These are phyloP conservation scores for Dactylellina leptospora DNA, from an alignment of 2,329 filamentous ascomycete genomes.

Conservation along the genomic window DNA sequence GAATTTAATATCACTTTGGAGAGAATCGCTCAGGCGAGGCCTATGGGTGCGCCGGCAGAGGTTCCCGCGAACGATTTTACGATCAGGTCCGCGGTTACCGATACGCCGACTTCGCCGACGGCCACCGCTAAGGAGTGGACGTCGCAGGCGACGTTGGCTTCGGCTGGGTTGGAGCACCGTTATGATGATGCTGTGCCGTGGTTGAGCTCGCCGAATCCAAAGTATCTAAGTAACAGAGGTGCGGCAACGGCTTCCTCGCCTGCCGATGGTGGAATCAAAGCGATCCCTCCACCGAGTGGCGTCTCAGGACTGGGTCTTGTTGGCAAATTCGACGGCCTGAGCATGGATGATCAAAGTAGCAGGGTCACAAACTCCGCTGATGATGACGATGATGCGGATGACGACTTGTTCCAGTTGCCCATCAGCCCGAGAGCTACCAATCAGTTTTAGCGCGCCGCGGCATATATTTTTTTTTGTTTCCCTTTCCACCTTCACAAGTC, in stretches of 20 bases:
- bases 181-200: conserved; percentile 47
- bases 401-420: conserved; percentile 45
- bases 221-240: conserved; percentile 31
- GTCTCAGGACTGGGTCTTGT: conserved; percentile 24
- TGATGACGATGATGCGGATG: conserved; percentile 36
- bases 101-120: conserved; percentile 42
- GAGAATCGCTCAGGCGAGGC: conserved; percentile 37
- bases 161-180: conserved; percentile 28
- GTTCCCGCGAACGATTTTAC: conserved; percentile 6
- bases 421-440: conserved; percentile 37
- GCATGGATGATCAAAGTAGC: conserved; percentile 8
- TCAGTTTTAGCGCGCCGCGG: conserved; percentile 32
- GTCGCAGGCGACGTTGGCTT: conserved; percentile 50
- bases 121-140: conserved; percentile 51
- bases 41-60: not conserved
- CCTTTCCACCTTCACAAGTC: not conserved
- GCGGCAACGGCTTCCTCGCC: not conserved
- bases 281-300: conserved; percentile 19
- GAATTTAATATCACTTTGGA: conserved; percentile 47
- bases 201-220: conserved; percentile 31
- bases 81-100: conserved; percentile 21
- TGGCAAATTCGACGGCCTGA: conserved; percentile 36
- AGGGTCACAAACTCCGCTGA: conserved; percentile 4
- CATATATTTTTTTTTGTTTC: conserved; percentile 1
- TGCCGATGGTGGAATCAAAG: conserved; percentile 6